Evolutionary conservation across 805 yeast species (phyloP).

Genomic region (Metschnikowia drakensbergensis): DNA sequence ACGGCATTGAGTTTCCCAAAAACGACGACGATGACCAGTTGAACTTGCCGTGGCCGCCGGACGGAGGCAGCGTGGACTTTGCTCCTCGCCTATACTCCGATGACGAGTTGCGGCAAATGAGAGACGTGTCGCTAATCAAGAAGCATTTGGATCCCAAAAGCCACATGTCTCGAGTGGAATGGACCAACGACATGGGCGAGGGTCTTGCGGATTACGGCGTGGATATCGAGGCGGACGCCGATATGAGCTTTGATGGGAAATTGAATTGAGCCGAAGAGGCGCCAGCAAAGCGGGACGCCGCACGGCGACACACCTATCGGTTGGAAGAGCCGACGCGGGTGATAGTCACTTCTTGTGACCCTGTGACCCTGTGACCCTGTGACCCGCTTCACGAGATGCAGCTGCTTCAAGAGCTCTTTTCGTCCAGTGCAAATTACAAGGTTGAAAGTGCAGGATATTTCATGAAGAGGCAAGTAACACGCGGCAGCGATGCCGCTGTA

Average conservation of each 20-base stretch:
- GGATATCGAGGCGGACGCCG: conserved; percentile 60
- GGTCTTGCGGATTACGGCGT: conserved; percentile 83
- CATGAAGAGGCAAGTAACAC: no score
- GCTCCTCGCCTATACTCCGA: conserved; percentile 11
- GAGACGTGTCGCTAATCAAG: conserved; percentile 24
- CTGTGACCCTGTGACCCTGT: no score
- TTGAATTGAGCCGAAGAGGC: not conserved
- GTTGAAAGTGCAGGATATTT: no score
- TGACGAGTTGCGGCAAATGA: conserved; percentile 14
- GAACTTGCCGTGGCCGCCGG: conserved; percentile 91
- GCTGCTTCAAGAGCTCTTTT: no score
- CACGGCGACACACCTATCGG: no score
- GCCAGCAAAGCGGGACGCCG: no score
- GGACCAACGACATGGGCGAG: conserved; percentile 85
- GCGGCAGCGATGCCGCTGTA: no score
- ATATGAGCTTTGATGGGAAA: not conserved
- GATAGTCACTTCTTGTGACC: no score
- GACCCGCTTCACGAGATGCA: no score
- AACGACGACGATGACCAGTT: conserved; percentile 58
- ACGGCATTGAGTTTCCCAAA: conserved; percentile 56
- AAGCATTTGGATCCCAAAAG: conserved; percentile 36
- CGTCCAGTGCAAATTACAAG: no score
- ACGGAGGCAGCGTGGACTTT: conserved; percentile 53
- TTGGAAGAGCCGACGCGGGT: no score
- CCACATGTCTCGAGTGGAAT: conserved; percentile 42